A percentile compares a stretch with the other conserved stretches of the same genome.
Conservation (phyloP, 2,329 filamentous ascomycete species). For the Fusarium concolor region DNA sequence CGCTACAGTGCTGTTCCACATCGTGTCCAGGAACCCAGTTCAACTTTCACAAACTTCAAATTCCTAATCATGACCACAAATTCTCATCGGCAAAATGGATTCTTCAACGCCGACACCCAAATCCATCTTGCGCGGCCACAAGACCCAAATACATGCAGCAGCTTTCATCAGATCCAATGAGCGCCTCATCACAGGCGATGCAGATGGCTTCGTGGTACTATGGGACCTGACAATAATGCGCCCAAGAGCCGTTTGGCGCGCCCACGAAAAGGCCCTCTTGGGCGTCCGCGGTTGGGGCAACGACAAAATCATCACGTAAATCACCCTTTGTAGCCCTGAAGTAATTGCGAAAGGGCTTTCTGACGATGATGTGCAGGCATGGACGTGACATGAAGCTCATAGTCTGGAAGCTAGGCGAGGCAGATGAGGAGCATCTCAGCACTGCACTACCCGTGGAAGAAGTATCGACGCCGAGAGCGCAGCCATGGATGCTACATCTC, state of each 20-base stretch:
- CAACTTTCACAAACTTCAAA: constrained; percentile 1
- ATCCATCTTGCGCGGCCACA: constrained; percentile 85
- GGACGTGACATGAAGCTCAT: constrained; percentile 88
- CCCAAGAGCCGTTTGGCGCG: constrained; percentile 85
- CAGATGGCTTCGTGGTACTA: constrained; percentile 86
- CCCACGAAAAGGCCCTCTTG: constrained; percentile 82
- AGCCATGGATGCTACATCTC: constrained; percentile 88
- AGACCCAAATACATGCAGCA: constrained; percentile 80
- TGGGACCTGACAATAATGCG: constrained; percentile 89
- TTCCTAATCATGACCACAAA: constrained; percentile 9
- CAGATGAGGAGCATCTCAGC: constrained; percentile 73
- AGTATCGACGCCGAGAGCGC: constrained; percentile 59
- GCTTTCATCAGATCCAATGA: constrained; percentile 78
- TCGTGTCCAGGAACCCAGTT: background rate
- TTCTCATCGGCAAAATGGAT: constrained; percentile 42
- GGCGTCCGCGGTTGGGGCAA: constrained; percentile 76
- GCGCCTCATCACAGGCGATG: constrained; percentile 86
- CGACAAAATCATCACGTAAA: constrained; percentile 86
- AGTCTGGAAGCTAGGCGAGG: constrained; percentile 79
- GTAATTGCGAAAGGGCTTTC: background rate
- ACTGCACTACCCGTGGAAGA: constrained; percentile 77
- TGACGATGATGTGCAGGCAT: constrained; percentile 67
- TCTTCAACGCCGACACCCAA: constrained; percentile 56
- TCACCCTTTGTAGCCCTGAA: background rate
- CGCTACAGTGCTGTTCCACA: constrained; percentile 16